Evolutionary conservation across 164 flowering plant genomes (phyloP), one percentile per base, ranked within the genome.

Genomic region (Vitis cinerea): DNA sequence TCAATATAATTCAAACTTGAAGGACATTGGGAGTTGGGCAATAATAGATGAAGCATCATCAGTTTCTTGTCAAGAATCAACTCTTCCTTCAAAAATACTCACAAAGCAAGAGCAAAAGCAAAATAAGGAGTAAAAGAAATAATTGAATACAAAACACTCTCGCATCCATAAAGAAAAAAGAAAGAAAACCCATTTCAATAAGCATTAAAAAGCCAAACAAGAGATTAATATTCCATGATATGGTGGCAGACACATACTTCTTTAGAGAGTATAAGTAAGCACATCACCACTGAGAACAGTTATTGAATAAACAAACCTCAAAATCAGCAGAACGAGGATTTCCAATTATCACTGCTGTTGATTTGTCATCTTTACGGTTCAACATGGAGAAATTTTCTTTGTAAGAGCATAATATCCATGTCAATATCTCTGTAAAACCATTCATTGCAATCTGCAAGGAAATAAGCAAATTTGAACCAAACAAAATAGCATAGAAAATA

Each of bases 271-370:
- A 31, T 31, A 31, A 4, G 44, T 6, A 31, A 51, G 10, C 1
- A 13, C 60, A 29, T 30, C 12, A 56, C n/a, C 13, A 27, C 55
- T 50, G 55, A 55, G 11, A 29, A n/a, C 10, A 60, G 10, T 29
- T 1, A 52, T 23, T 23, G 27, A 23, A 23, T 1, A 47, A 48
- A 74, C 90, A 71, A 66, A 93, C 99, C 98, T 96, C 97, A 83
- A 90, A 92, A 82, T 96, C 99, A 51, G 95, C 68, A 9, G 95
- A 82, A 19, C 99, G 97, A 9, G 99, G 99, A 81, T 96, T 96
- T 56, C 77, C 91, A 78, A 88, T 84, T 13, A 83, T 77, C 15
- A 87, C 95, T 29, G 97, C 90, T 5, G 84, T 83, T 53, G 88
- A 78, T n/a, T 73, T 71, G 70, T 91, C 88, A 86, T 92, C 97